Percentiles rank a stretch among this genome's conserved stretches.
phyloP scores from a whole-genome alignment of 2,329 filamentous ascomycete species.

The Cryphonectria naterciae region DNA sequence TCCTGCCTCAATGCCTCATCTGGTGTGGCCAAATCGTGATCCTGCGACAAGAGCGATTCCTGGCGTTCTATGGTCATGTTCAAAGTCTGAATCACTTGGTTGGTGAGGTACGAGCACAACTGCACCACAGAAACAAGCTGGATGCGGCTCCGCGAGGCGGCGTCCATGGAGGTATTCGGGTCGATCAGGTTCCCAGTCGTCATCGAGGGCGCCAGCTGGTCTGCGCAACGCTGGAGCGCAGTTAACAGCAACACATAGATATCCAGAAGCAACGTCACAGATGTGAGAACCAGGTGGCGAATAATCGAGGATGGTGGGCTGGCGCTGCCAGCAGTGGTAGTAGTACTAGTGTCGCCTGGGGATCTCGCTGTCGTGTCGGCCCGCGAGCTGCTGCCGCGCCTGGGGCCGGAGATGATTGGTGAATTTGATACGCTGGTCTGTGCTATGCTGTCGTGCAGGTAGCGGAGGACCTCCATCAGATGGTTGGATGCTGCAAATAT shows the following conservation, averaged over 20 bases:
- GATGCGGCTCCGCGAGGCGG: background rate
- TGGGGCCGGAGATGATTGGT: background rate
- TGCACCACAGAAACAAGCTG: slow-evolving; percentile 2
- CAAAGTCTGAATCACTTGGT: background rate
- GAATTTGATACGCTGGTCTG: background rate
- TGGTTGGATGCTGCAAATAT: slow-evolving; percentile 2
- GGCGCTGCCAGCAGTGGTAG: background rate
- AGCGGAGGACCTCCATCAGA: background rate
- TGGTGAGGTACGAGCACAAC: background rate
- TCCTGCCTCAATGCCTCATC: background rate
- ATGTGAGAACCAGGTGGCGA: background rate
- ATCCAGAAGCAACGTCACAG: background rate
- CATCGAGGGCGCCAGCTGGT: slow-evolving; percentile 1
- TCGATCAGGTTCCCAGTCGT: background rate
- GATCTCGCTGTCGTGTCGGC: background rate
- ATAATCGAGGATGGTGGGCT: background rate
- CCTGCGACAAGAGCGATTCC: background rate
- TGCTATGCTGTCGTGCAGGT: background rate
- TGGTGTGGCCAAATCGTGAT: background rate
- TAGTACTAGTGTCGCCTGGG: background rate
- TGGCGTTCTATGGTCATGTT: slow-evolving; percentile 1
- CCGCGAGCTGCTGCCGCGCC: background rate
- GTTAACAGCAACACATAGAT: background rate
- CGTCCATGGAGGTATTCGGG: background rate
- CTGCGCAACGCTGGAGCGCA: background rate